These are phyloP conservation scores for Nemania sp. DNA, from an alignment of 2,329 filamentous ascomycete species.

Conservation along the genomic window DNA sequence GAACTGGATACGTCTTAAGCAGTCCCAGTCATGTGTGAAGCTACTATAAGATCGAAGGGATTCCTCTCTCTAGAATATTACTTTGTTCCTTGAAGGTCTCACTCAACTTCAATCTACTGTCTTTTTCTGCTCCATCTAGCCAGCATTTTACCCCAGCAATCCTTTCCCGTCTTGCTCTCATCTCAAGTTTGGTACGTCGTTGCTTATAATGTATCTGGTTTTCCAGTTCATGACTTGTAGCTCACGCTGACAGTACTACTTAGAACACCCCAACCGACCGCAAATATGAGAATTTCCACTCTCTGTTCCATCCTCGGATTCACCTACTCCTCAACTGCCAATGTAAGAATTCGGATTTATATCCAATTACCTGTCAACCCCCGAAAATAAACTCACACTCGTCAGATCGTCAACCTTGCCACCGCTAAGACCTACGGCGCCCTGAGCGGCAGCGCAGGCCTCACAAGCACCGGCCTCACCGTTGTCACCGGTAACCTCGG, in stretches of 20 bases:
- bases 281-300: neutral
- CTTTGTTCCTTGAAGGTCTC: neutral
- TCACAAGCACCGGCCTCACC: neutral
- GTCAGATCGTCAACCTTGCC: neutral
- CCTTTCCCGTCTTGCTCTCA: neutral
- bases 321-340: neutral
- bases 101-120: neutral
- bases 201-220: neutral
- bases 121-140: neutral
- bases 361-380: neutral
- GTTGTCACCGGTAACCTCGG: conserved; percentile 3
- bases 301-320: neutral
- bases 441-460: neutral
- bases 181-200: neutral
- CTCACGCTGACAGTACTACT: neutral
- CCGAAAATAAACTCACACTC: conserved; percentile 1
- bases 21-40: neutral
- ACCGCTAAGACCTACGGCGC: neutral
- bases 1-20: neutral
- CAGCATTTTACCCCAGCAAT: neutral
- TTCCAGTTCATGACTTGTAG: neutral
- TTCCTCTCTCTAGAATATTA: neutral
- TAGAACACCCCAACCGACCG: neutral
- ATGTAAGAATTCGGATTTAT: neutral
- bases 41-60: neutral